Base-by-base conservation (phyloP, 1,139 yeast species). In the Yamadazyma spencermartinsiae region DNA sequence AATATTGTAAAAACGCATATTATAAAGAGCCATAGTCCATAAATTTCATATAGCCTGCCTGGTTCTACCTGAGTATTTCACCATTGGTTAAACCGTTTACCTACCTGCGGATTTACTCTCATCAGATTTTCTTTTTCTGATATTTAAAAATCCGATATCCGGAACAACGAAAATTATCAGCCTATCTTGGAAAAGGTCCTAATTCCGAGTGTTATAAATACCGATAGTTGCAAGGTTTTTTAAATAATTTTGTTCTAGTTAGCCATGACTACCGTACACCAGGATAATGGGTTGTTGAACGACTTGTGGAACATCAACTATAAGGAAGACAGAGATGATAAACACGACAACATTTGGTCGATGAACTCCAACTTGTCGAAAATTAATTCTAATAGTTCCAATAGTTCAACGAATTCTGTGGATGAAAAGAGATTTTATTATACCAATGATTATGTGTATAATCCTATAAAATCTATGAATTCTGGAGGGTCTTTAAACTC, bases 281-380 rank as follows among this genome's bases (percentile, higher is more conserved):
- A 16, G 3, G 31, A 28, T 4, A 28, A 23, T 11, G 34, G 24
- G 15, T 45, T 48, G 27, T 45, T 48, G 23, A 38, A 34, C 21
- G 52, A 46, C 27, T 45, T 48, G 31, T 48, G 52, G 52, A 28
- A 41, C 12, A 21, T 32, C 12, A 39, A 41, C 20, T 20, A 28
- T 9, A 11, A 28, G 11, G 29, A 13, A 6, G 29, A 26, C 9
- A 4, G 9, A 26, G 17, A 26, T 4, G 29, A 26, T 9, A 26
- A 13, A 11, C 12, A 26, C 11, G 11, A 26, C 6, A 31, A 30
- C 21, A 41, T 41, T 26, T 41, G 44, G 44, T 33, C 34, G 3
- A 23, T n/a, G 16, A 32, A 32, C 10, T 19, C 24, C 12, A 19
- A 15, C 14, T 21, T 16, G 20, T 19, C 34, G 4, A 36, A 36